phyloP scores from a whole-genome alignment of 805 yeast species.

The Torulaspora gathmanii region DNA sequence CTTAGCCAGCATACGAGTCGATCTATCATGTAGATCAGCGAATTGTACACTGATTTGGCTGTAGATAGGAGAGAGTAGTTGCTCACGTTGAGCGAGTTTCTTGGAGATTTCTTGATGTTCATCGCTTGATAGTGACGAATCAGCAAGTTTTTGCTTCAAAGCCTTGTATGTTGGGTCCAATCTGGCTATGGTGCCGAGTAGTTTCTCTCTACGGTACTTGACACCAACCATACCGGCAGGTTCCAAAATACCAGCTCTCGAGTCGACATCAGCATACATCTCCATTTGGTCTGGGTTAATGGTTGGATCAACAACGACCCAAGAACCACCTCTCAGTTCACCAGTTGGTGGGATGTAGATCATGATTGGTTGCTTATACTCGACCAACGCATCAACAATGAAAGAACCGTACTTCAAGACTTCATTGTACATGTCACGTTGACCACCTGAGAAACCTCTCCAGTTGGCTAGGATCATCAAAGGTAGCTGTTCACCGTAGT shows the following conservation, averaged over 20 bases:
- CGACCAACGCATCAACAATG: conserved; percentile 95
- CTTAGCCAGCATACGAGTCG: conserved; percentile 96
- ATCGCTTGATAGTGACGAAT: conserved; percentile 51
- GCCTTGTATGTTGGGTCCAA: conserved; percentile 72
- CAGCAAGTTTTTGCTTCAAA: conserved; percentile 57
- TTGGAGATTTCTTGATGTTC: conserved; percentile 62
- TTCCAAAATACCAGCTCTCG: conserved; percentile 97
- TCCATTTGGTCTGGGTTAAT: conserved; percentile 97
- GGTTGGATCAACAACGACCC: conserved; percentile 99
- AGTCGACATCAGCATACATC: conserved; percentile 94
- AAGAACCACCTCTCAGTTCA: conserved; percentile 98
- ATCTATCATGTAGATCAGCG: conserved; percentile 96
- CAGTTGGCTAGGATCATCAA: conserved; percentile 97
- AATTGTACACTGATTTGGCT: conserved; percentile 90
- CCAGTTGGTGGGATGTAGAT: conserved; percentile 98
- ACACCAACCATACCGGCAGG: conserved; percentile 99
- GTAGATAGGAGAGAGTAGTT: conserved; percentile 76
- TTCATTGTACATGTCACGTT: conserved; percentile 98
- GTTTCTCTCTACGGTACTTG: conserved; percentile 91
- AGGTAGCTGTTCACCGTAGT: conserved; percentile 96
- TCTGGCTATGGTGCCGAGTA: conserved; percentile 86
- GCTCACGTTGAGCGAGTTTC: conserved; percentile 73
- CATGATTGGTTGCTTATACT: conserved; percentile 92
- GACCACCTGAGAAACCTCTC: conserved; percentile 99
- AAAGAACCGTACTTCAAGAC: conserved; percentile 94